A percentile compares a stretch with the other conserved stretches of the same genome.
phyloP scores from a whole-genome alignment of 192 early-diverging fungal genomes.

The Chytriomyces confervae region DNA sequence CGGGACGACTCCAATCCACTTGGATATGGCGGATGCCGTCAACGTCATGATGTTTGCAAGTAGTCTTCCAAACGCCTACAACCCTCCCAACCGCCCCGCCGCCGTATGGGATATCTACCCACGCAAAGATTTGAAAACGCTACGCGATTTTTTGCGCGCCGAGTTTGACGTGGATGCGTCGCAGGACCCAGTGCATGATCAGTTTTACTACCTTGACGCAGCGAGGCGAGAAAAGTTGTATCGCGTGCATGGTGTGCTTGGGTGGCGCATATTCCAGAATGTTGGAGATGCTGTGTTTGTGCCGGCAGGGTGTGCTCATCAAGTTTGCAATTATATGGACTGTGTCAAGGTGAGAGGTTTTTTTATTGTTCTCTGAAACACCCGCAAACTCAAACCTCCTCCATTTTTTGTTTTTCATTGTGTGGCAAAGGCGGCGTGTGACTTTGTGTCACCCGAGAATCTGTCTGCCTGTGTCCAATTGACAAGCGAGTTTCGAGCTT shows the following conservation, averaged over 20 bases:
- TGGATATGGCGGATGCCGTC: slow-evolving; percentile 80
- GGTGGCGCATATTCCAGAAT: slow-evolving; percentile 69
- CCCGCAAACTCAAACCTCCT: too few species aligned
- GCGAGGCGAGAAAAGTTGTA: slow-evolving; percentile 48
- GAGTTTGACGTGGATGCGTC: not conserved
- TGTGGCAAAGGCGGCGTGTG: slow-evolving; percentile 27
- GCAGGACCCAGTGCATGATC: slow-evolving; percentile 71
- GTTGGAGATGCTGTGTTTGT: slow-evolving; percentile 79
- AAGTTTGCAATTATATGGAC: slow-evolving; percentile 32
- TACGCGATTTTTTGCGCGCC: slow-evolving; percentile 35
- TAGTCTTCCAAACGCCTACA: too few species aligned
- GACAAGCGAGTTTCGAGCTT: slow-evolving; percentile 27
- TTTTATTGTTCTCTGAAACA: too few species aligned
- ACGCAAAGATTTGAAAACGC: slow-evolving; percentile 36
- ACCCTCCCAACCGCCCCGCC: slow-evolving; percentile 27
- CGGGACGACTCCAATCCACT: slow-evolving; percentile 77
- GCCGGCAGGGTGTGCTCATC: slow-evolving; percentile 65
- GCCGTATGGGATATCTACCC: slow-evolving; percentile 74
- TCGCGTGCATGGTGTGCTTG: slow-evolving; percentile 41
- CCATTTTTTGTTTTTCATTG: not conserved
- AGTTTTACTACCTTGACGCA: slow-evolving; percentile 65
- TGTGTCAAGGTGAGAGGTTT: slow-evolving; percentile 22
- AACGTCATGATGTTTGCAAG: slow-evolving; percentile 75
- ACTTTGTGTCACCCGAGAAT: slow-evolving; percentile 39
- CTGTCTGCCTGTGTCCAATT: slow-evolving; percentile 21